Evolutionary conservation across 345 rosid genomes (phyloP), one percentile per base, ranked within the genome.

Genomic region (Euphorbia peplus): DNA sequence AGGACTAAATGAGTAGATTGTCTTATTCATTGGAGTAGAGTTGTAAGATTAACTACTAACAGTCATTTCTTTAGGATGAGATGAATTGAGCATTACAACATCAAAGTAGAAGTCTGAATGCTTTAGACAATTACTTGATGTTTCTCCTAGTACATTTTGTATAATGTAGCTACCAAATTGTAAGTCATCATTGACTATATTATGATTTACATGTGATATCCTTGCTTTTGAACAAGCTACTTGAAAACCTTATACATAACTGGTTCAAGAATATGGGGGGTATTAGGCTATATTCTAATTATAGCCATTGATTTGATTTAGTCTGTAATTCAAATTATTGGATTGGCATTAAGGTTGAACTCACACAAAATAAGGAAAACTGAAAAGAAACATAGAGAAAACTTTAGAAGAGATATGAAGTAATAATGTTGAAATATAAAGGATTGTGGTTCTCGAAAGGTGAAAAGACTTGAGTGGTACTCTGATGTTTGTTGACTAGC

Each of bases 281-380:
- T 18, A 18, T 37, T 13, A 21, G 18, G 46, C 15, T 59, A 30
- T 59, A 42, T 55, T 14, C 48, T n/a, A 30, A 26, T 61, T 16
- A 25, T 29, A n/a, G 13, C 44, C 41, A 10, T 47, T n/a, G 12
- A 57, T 68, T 29, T 16, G 10, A 68, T 16, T 68, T 42, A 69
- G 15, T 48, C 60, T 24, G 28, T 51, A 44, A 37, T 37, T 24
- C 60, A 50, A 50, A 5, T 60, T 18, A 5, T 24, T 22, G 51
- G 25, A 19, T 16, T 25, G 44, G 61, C 13, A 10, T 52, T 32
- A 16, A 8, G 29, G 8, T 35, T 5, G 25, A 16, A 50, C 54
- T 50, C 21, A 19, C 18, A 50, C 19, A 0, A 18, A 50, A 18
- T 3, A 5, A 15, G 24, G 15, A 54, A 30, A 39, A 35, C 2